Percentiles rank a stretch among this genome's conserved stretches.
phyloP scores from a whole-genome alignment of 2,329 filamentous ascomycete species.

The Penicillium sclerotigenum region DNA sequence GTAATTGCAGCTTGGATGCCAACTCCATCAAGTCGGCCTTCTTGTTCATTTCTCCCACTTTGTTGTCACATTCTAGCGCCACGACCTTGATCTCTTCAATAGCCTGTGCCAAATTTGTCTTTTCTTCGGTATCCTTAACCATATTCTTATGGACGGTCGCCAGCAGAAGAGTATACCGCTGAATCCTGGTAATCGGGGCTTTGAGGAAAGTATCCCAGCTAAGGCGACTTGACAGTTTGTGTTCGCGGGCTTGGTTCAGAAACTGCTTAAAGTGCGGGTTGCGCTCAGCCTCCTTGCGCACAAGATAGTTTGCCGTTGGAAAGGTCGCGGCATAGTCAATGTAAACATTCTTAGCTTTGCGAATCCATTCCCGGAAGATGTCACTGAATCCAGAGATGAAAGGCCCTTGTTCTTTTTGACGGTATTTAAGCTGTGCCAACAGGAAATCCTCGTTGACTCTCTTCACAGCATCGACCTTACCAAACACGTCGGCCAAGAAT shows the following conservation, averaged over 20 bases:
- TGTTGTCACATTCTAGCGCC: slow-evolving; percentile 83
- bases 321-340: slow-evolving; percentile 89
- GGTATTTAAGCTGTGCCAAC: slow-evolving; percentile 89
- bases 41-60: slow-evolving; percentile 87
- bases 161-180: slow-evolving; percentile 82
- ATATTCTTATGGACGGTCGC: slow-evolving; percentile 81
- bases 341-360: slow-evolving; percentile 84
- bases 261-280: slow-evolving; percentile 87
- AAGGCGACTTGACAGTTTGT: slow-evolving; percentile 76
- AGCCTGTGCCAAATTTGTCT: slow-evolving; percentile 74
- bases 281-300: slow-evolving; percentile 77
- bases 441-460: slow-evolving; percentile 90
- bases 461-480: slow-evolving; percentile 82
- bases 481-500: slow-evolving; percentile 84
- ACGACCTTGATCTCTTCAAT: slow-evolving; percentile 90
- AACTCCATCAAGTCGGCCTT: slow-evolving; percentile 87
- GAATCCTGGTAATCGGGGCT: slow-evolving; percentile 84
- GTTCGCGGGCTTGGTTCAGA: slow-evolving; percentile 71
- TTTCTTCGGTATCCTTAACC: slow-evolving; percentile 81
- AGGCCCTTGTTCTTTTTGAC: slow-evolving; percentile 93
- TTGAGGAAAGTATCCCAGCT: slow-evolving; percentile 96
- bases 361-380: slow-evolving; percentile 96
- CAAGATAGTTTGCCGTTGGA: slow-evolving; percentile 75
- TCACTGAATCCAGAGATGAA: slow-evolving; percentile 94
- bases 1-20: slow-evolving; percentile 74